phyloP scores from a whole-genome alignment of 2,329 filamentous ascomycete species.

The Venturia effusa region DNA sequence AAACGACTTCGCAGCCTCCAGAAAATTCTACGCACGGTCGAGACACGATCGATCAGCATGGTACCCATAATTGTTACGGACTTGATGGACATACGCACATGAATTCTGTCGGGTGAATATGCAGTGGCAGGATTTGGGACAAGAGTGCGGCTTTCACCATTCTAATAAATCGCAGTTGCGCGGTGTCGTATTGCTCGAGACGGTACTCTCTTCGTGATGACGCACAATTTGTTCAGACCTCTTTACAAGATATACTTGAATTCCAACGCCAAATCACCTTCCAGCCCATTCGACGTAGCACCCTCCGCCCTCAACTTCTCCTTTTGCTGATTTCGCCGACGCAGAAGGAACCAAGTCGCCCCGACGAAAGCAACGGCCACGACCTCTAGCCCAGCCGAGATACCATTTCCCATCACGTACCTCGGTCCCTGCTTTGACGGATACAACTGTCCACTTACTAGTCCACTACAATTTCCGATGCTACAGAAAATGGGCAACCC shows the following conservation, averaged over 20 bases:
- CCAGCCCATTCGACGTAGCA: slow-evolving; percentile 13
- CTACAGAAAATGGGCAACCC: slow-evolving; percentile 22
- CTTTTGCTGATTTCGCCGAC: slow-evolving; percentile 20
- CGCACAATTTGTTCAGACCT: too few species aligned
- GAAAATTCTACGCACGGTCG: too few species aligned
- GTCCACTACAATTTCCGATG: slow-evolving; percentile 20
- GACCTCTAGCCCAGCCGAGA: slow-evolving; percentile 18
- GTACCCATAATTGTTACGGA: too few species aligned
- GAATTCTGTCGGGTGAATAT: too few species aligned
- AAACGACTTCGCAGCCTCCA: too few species aligned
- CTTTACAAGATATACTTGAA: slow-evolving; percentile 13
- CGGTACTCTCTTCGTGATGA: too few species aligned
- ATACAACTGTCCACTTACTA: slow-evolving; percentile 26
- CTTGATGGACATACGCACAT: too few species aligned
- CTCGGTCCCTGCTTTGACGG: slow-evolving; percentile 22
- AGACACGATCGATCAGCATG: too few species aligned
- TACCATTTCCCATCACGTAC: slow-evolving; percentile 21
- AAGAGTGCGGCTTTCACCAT: too few species aligned
- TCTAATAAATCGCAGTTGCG: too few species aligned
- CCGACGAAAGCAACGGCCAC: slow-evolving; percentile 18
- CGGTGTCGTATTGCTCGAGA: too few species aligned
- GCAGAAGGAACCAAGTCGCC: slow-evolving; percentile 20
- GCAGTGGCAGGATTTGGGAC: too few species aligned
- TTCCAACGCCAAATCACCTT: slow-evolving; percentile 14
- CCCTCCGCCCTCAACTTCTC: slow-evolving; percentile 20